Conservation (phyloP, 202 grass and related monocot species). For the Carex arenaria region DNA sequence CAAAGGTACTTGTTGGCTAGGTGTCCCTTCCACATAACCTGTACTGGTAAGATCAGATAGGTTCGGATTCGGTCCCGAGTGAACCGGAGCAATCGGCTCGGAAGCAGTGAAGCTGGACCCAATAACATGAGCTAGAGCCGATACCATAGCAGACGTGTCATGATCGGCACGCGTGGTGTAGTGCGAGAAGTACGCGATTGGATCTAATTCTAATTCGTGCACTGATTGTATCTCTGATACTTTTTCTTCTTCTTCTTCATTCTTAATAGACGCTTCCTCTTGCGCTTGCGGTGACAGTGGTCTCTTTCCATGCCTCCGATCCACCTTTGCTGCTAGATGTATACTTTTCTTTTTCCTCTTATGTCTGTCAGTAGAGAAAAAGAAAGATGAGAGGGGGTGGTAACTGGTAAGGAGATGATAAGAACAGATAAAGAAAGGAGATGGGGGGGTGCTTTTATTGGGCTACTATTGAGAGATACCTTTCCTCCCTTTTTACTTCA, state of each 20-base stretch:
- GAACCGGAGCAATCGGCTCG: not conserved
- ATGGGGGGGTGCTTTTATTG: slow-evolving; percentile 13
- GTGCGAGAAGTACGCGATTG: slow-evolving; percentile 33
- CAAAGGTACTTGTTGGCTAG: not conserved
- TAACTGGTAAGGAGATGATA: slow-evolving; percentile 11
- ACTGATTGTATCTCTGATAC: slow-evolving; percentile 10
- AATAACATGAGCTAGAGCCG: slow-evolving; percentile 81
- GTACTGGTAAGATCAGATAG: not conserved
- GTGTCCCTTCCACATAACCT: not conserved
- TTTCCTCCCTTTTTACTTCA: not conserved
- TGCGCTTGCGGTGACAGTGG: slow-evolving; percentile 53
- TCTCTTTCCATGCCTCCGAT: slow-evolving; percentile 87
- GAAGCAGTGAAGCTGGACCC: slow-evolving; percentile 14
- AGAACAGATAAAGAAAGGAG: slow-evolving; percentile 22
- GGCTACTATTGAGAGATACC: not conserved
- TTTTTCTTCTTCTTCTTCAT: slow-evolving; percentile 28
- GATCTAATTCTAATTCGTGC: not conserved
- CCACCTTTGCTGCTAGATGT: slow-evolving; percentile 51
- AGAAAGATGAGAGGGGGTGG: slow-evolving; percentile 15
- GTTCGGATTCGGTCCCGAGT: not conserved
- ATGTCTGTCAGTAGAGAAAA: slow-evolving; percentile 17
- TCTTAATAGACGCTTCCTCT: slow-evolving; percentile 36
- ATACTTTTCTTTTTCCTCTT: not conserved
- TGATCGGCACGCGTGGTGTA: slow-evolving; percentile 66
- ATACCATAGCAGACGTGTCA: slow-evolving; percentile 73